These are phyloP conservation scores for Fraxinus americana DNA, from an alignment of 257 asterid species.

Conservation along the genomic window DNA sequence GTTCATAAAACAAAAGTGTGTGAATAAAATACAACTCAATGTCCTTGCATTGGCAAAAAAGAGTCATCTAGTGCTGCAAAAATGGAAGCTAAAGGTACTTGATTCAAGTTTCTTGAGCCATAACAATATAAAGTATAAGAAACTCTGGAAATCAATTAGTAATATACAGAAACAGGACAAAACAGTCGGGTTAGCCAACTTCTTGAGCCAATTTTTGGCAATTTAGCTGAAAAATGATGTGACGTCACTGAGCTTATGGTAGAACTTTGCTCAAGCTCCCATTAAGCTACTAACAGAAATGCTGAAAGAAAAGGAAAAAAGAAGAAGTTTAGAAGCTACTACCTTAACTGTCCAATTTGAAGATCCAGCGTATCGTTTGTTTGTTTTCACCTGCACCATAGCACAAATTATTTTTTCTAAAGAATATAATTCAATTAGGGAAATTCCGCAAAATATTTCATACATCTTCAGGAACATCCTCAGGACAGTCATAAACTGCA, in stretches of 20 bases:
- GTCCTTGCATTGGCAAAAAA: background rate
- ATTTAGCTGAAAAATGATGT: constrained; percentile 1
- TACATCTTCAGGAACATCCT: constrained; percentile 99
- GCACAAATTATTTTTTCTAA: constrained; percentile 2
- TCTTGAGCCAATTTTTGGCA: background rate
- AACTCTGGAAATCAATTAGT: background rate
- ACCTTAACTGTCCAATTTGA: constrained; percentile 98
- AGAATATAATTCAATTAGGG: background rate
- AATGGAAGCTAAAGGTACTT: background rate
- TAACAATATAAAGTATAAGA: no score
- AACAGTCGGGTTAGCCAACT: background rate
- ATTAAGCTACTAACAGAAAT: background rate
- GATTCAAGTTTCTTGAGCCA: no score
- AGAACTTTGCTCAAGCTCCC: background rate
- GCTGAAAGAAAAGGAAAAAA: background rate
- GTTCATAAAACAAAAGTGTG: background rate
- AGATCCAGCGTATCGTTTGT: constrained; percentile 87
- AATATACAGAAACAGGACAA: background rate
- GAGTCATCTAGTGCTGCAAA: background rate
- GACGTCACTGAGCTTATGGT: no score
- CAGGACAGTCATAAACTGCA: constrained; percentile 84
- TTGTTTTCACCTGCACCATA: constrained; percentile 68
- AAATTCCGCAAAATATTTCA: constrained; percentile 17
- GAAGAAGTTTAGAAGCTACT: constrained; percentile 17
- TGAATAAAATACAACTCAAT: constrained; percentile 3